These are phyloP conservation scores for Pulveroboletus ridleyi DNA, from an alignment of 1,284 basidiomycete genomes.

Conservation along the genomic window DNA sequence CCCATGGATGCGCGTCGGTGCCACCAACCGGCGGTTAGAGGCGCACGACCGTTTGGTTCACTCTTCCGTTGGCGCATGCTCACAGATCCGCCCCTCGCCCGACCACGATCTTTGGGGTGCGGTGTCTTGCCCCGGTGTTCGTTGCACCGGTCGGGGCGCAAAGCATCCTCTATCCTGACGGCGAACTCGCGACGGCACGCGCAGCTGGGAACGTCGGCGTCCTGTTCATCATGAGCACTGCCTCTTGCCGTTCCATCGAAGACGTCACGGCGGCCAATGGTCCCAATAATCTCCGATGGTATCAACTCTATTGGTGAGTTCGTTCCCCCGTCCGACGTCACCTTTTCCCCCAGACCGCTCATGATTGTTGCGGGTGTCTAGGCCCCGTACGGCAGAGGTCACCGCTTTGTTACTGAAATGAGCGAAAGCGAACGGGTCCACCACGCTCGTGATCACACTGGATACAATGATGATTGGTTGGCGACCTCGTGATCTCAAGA, in stretches of 20 bases:
- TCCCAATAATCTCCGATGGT: slow-evolving; percentile 52
- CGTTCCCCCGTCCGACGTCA: background rate
- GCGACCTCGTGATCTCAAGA: slow-evolving; percentile 55
- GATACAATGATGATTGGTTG: slow-evolving; percentile 57
- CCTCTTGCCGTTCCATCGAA: slow-evolving; percentile 61
- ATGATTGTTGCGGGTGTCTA: slow-evolving; percentile 20
- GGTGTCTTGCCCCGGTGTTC: slow-evolving; percentile 52
- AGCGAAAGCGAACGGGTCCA: slow-evolving; percentile 54
- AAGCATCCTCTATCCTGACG: slow-evolving; percentile 59
- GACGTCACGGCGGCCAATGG: slow-evolving; percentile 57
- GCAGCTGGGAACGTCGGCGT: slow-evolving; percentile 59
- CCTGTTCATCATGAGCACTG: slow-evolving; percentile 64
- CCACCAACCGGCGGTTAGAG: slow-evolving; percentile 55
- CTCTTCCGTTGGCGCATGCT: background rate
- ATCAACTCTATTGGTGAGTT: slow-evolving; percentile 64
- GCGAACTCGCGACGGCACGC: slow-evolving; percentile 58
- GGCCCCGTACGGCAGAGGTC: slow-evolving; percentile 54
- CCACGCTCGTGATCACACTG: slow-evolving; percentile 57
- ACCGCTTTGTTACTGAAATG: slow-evolving; percentile 51
- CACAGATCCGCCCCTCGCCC: slow-evolving; percentile 22
- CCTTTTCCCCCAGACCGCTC: background rate
- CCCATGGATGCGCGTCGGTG: slow-evolving; percentile 65
- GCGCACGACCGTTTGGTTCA: slow-evolving; percentile 32
- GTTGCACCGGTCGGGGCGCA: slow-evolving; percentile 67
- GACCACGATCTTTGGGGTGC: slow-evolving; percentile 58